Evolutionary conservation across 2,329 filamentous ascomycete species (phyloP).

Genomic region (Colletotrichum spinosum): DNA sequence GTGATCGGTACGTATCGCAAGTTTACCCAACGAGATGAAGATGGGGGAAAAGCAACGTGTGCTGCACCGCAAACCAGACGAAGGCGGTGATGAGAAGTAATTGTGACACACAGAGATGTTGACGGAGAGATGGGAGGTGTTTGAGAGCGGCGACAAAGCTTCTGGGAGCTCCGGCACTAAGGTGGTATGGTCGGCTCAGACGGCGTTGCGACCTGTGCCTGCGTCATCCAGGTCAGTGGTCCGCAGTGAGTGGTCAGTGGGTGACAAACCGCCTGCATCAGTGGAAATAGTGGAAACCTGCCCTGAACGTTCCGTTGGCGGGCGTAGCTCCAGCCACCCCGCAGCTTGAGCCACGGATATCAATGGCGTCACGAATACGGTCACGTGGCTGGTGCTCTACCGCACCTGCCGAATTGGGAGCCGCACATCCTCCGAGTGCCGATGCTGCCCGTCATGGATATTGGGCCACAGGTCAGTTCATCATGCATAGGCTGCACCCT

Average conservation of each 20-base stretch:
- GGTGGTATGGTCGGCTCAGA: constrained; percentile 26
- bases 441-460: too few relatives aligned
- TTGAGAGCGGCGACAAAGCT: constrained; percentile 21
- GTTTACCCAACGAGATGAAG: not conserved
- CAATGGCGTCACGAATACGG: constrained; percentile 28
- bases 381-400: constrained; percentile 18
- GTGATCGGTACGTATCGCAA: not conserved
- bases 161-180: constrained; percentile 27
- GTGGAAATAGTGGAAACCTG: constrained; percentile 15
- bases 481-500: too few relatives aligned
- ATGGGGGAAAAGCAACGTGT: not conserved
- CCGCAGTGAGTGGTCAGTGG: not conserved
- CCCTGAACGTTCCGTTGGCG: constrained; percentile 21
- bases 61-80: not conserved
- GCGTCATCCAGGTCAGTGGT: constrained; percentile 33
- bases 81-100: constrained; percentile 2
- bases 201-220: constrained; percentile 31
- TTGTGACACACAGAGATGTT: not conserved
- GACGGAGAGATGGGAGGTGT: constrained; percentile 24
- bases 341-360: constrained; percentile 7
- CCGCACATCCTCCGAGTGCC: not conserved
- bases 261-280: constrained; percentile 7
- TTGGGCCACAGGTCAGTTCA: too few relatives aligned
- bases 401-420: constrained; percentile 23
- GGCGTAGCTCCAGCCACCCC: constrained; percentile 15